Conservation (phyloP, 306 rosid genomes). For the Styphnolobium japonicum region DNA sequence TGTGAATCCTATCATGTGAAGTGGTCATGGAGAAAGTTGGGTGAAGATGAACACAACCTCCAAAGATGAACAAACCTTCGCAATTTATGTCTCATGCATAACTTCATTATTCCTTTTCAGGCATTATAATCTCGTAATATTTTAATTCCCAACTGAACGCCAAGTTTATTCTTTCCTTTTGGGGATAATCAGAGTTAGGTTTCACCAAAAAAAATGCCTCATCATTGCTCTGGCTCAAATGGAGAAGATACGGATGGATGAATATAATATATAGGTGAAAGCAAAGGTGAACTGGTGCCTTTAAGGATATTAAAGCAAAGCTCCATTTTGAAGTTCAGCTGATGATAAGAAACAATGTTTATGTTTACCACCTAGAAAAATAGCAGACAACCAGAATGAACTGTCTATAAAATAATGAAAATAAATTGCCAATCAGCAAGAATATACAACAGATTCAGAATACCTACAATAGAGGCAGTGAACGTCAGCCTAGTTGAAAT, state of each 20-base stretch:
- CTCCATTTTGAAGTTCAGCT: background rate
- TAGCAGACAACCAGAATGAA: background rate
- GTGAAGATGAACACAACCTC: background rate
- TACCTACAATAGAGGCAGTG: background rate
- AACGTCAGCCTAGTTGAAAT: background rate
- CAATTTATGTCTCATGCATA: background rate
- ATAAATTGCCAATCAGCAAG: background rate
- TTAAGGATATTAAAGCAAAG: background rate
- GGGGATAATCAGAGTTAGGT: background rate
- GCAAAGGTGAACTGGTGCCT: background rate
- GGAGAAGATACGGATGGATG: background rate
- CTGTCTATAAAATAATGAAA: background rate
- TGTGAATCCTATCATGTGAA: background rate
- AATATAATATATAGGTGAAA: background rate
- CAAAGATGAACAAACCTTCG: background rate
- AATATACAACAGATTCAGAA: background rate
- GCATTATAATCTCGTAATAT: background rate
- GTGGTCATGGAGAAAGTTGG: conserved; percentile 7
- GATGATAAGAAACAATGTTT: background rate
- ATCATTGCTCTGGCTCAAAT: background rate
- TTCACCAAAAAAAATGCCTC: background rate
- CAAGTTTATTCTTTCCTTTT: background rate
- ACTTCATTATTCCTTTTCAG: background rate
- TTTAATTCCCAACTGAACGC: background rate
- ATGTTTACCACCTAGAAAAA: background rate